Evolutionary conservation across 352 stramenopile genomes (phyloP), one percentile per base, ranked within the genome.

Genomic region (Pythium sp.): DNA sequence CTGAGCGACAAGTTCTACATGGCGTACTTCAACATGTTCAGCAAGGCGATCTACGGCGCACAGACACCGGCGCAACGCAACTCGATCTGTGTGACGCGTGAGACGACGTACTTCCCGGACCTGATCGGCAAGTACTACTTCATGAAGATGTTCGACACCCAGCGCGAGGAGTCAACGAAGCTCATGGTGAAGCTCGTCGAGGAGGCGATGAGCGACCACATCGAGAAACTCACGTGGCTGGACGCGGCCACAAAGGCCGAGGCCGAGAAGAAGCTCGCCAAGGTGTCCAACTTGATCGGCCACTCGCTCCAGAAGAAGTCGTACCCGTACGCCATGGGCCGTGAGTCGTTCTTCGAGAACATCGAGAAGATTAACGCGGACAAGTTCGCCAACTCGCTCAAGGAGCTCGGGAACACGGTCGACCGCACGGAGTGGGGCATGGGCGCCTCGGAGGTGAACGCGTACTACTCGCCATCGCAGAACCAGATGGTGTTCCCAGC

Each of bases 401-500:
- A 61, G 43, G 74, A 79, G 54, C 74, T 87, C 28, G 75, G 67
- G 30, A 60, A 74, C 1, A 67, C 72, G 14, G 84, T 89, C 34
- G 80, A 93, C 69, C 77, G 77, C n/a, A 75, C 65, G n/a, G 72
- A 84, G 68, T 97, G 90, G 91, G 67, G 53, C 72, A 97, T 98
- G 90, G 95, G 88, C 43, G 85, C 92, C 18, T 89, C 96, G 26
- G 91, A 81, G 6, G 89, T 96, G 0, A 98, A 98, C 74, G 94
- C 91, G 6, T 94, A 89, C 62, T 90, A 94, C 74, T 72, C 72
- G 14, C 73, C 78, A 0, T 74, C 70, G 30, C 63, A 75, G 36
- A 93, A 93, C 68, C 91, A 98, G 65, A 41, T 41, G 34, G 34
- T 41, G 34, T 41, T 41, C 34, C 94, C 94, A 9, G 93, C 93